Evolutionary conservation across 106 monocot species (phyloP).

Genomic region (Dendrobium nobile): DNA sequence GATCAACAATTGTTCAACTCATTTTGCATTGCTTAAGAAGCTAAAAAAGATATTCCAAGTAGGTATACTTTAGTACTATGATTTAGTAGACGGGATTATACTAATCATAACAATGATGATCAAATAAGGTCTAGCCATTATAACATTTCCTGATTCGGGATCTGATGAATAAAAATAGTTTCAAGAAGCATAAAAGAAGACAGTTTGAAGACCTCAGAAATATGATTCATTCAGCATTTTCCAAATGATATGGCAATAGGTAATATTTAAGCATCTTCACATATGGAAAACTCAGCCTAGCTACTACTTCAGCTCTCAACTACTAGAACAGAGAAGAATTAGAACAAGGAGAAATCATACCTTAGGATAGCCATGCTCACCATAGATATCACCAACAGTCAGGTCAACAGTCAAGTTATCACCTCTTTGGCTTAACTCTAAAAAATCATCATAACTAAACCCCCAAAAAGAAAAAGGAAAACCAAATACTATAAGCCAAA

Average conservation of each 20-base stretch:
- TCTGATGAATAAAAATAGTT: not conserved
- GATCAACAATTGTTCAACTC: too few species aligned
- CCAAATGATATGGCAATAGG: not conserved
- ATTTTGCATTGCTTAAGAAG: too few species aligned
- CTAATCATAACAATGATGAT: not conserved
- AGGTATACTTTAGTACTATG: too few species aligned
- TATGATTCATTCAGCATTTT: constrained; percentile 4
- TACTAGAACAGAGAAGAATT: not conserved
- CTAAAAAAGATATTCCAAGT: too few species aligned
- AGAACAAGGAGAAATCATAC: constrained; percentile 21
- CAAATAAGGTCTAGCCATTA: not conserved
- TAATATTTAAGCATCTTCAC: not conserved
- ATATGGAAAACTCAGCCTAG: not conserved
- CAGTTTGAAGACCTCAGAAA: not conserved
- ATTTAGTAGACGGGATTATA: not conserved
- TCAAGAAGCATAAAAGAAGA: not conserved
- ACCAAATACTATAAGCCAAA: constrained; percentile 9
- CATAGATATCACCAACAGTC: constrained; percentile 78
- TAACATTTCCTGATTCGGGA: not conserved
- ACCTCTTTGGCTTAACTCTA: constrained; percentile 67
- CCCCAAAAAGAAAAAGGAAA: not conserved
- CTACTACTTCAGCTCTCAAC: not conserved
- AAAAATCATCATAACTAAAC: constrained; percentile 62
- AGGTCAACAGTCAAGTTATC: constrained; percentile 61
- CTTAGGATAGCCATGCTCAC: constrained; percentile 56